Conservation (phyloP, 352 stramenopile genomes). For the Thalassiosira livingstoniorum region DNA sequence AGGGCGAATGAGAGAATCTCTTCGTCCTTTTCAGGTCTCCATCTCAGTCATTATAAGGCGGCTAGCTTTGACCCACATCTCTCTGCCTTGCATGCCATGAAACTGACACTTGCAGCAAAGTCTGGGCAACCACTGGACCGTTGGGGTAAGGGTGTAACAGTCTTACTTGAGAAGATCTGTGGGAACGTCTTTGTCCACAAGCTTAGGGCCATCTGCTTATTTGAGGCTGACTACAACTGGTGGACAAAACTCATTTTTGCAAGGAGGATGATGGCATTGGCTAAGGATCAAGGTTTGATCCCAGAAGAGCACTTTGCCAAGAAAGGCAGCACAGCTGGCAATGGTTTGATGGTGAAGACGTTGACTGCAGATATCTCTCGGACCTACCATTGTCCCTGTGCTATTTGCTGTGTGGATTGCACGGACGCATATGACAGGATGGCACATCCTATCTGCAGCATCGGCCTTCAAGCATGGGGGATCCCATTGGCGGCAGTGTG, state of each 20-base stretch:
- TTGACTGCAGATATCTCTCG: slow-evolving; percentile 16
- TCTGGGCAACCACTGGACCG: slow-evolving; percentile 7
- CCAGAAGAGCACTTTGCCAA: slow-evolving; percentile 31
- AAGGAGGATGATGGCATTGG: slow-evolving; percentile 7
- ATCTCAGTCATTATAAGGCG: slow-evolving; percentile 17
- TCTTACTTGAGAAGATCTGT: slow-evolving; percentile 27
- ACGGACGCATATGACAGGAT: slow-evolving; percentile 18
- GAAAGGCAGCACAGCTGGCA: not conserved
- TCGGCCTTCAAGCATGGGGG: slow-evolving; percentile 1
- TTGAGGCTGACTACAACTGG: slow-evolving; percentile 34
- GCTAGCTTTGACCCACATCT: not conserved
- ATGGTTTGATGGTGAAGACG: slow-evolving; percentile 5
- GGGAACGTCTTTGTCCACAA: slow-evolving; percentile 23
- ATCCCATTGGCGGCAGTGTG: not conserved
- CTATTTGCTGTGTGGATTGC: not conserved
- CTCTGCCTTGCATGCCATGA: not conserved
- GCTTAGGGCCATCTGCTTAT: slow-evolving; percentile 13
- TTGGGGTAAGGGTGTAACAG: slow-evolving; percentile 1
- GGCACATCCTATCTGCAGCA: slow-evolving; percentile 2
- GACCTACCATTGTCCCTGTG: slow-evolving; percentile 4
- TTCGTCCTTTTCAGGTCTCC: slow-evolving; percentile 11
- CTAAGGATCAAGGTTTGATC: not conserved
- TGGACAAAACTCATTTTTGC: slow-evolving; percentile 36
- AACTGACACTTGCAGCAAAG: not conserved
- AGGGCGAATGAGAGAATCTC: slow-evolving; percentile 1